Evolutionary conservation across 768 basidiomycete genomes (phyloP).

Genomic region (Tricholoma flavovirens): DNA sequence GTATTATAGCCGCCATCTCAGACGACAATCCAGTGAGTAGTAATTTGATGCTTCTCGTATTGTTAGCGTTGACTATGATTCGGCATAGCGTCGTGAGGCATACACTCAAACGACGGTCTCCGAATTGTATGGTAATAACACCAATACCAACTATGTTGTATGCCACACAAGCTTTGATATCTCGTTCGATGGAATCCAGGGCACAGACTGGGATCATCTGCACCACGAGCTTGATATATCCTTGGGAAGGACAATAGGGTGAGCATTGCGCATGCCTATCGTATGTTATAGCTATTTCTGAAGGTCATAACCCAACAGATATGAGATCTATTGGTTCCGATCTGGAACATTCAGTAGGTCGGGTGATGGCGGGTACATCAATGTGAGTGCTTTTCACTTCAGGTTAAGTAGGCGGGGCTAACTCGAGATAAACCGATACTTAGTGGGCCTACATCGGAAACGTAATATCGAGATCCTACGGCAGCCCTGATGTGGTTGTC

Average conservation of each 20-base stretch:
- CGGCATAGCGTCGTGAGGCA: not conserved
- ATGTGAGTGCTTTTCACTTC: not conserved
- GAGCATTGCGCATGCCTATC: not conserved
- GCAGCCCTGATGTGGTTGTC: not conserved
- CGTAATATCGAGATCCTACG: not conserved
- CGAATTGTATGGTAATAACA: not conserved
- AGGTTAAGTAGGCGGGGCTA: not conserved
- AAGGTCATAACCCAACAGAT: not conserved
- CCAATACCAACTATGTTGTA: not conserved
- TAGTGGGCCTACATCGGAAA: not conserved
- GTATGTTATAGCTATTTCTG: not conserved
- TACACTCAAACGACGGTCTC: not conserved
- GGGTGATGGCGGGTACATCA: not conserved
- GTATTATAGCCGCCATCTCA: not conserved
- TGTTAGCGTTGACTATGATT: not conserved
- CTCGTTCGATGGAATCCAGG: not conserved
- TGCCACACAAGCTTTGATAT: not conserved
- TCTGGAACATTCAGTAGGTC: not conserved
- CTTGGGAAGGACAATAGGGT: not conserved
- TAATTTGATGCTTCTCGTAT: not conserved
- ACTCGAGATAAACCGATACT: not conserved
- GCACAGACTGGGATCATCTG: not conserved
- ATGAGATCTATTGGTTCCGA: not conserved
- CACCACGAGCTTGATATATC: not conserved
- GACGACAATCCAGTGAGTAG: not conserved